Evolutionary conservation across 768 basidiomycete genomes (phyloP).

Genomic region (Austroboletus eburneus): DNA sequence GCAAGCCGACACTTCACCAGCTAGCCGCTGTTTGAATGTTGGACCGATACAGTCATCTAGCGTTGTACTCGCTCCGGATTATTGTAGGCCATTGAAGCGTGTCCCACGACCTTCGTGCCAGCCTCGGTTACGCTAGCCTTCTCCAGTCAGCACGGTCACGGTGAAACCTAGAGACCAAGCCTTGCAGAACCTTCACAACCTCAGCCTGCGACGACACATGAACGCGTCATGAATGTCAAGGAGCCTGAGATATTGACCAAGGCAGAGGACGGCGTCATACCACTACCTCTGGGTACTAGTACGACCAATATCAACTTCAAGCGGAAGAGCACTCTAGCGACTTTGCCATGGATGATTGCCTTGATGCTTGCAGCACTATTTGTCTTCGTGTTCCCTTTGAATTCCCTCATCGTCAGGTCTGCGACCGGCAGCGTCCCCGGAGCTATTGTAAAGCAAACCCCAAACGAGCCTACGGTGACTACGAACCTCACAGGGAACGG

Average conservation of each 20-base stretch:
- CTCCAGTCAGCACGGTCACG: no score
- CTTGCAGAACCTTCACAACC: no score
- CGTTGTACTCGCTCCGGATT: no score
- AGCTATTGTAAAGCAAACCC: neutral
- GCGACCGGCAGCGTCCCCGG: neutral
- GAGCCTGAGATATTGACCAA: conserved; percentile 1
- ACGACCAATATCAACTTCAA: neutral
- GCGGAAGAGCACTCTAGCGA: conserved; percentile 5
- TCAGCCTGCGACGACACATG: neutral
- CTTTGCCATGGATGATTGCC: conserved; percentile 13
- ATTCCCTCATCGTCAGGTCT: neutral
- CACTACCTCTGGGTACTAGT: conserved; percentile 2
- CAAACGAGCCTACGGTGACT: conserved; percentile 1
- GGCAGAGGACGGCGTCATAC: neutral
- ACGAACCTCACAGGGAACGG: conserved; percentile 25
- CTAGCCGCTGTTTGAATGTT: no score
- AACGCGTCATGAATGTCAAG: neutral
- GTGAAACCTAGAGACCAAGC: no score
- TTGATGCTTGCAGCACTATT: conserved; percentile 14
- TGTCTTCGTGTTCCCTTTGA: conserved; percentile 14
- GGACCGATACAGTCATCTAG: no score
- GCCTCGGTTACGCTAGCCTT: no score
- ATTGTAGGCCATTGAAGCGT: no score
- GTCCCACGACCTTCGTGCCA: no score
- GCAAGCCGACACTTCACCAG: no score